A percentile compares a stretch with the other conserved stretches of the same genome.
These are phyloP conservation scores for Beauveria sp. DNA, from an alignment of 2,329 filamentous ascomycete genomes.

Conservation along the genomic window DNA sequence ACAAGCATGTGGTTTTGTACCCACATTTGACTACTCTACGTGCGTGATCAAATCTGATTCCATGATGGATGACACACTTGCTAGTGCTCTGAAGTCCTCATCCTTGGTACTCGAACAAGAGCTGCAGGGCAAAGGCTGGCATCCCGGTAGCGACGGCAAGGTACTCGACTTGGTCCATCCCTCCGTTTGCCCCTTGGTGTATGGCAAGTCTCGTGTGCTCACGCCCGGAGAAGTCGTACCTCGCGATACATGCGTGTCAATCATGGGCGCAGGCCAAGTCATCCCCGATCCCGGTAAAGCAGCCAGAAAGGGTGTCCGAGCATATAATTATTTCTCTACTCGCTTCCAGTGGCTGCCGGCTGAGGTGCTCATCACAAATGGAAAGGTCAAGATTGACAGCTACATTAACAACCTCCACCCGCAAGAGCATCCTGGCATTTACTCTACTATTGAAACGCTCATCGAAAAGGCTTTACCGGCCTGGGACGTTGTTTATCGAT, in stretches of 20 bases:
- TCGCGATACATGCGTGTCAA: no score
- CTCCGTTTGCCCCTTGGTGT: conserved; percentile 54
- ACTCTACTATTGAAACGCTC: conserved; percentile 32
- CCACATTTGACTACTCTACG: conserved; percentile 25
- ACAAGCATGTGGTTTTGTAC: neutral
- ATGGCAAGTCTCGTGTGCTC: conserved; percentile 26
- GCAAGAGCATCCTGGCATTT: conserved; percentile 27
- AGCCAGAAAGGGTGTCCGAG: no score
- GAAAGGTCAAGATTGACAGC: conserved; percentile 33
- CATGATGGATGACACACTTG: conserved; percentile 12
- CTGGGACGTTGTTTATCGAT: conserved; percentile 34
- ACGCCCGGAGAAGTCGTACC: no score
- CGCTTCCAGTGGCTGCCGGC: conserved; percentile 42
- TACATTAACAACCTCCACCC: conserved; percentile 51
- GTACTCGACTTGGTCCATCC: conserved; percentile 59
- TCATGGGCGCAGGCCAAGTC: no score
- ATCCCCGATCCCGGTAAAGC: no score
- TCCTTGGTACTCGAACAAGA: conserved; percentile 39
- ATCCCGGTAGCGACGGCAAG: conserved; percentile 47
- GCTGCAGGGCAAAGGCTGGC: conserved; percentile 45
- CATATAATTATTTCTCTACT: no score
- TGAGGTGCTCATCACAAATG: conserved; percentile 34
- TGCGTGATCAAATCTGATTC: conserved; percentile 29
- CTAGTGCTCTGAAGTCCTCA: conserved; percentile 35
- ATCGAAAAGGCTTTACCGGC: conserved; percentile 32